These are phyloP conservation scores for Lepiota subincarnata DNA, from an alignment of 768 basidiomycete species.

Conservation along the genomic window DNA sequence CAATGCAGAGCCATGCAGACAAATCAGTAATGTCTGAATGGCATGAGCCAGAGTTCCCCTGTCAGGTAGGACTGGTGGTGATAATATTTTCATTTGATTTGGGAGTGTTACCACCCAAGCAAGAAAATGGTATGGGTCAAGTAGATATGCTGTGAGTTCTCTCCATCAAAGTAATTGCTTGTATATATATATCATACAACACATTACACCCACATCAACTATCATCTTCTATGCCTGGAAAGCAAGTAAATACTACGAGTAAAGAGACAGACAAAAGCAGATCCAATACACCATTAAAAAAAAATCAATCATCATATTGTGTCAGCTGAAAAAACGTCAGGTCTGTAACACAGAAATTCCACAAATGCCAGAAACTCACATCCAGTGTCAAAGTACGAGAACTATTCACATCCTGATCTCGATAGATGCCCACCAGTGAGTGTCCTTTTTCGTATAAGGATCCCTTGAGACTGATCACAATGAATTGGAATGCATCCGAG, in stretches of 20 bases:
- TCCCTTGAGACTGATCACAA: slow-evolving; percentile 95
- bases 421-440: slow-evolving; percentile 89
- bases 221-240: no score
- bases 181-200: neutral
- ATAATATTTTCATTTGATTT: no score
- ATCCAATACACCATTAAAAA: neutral
- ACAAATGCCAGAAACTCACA: slow-evolving; percentile 38
- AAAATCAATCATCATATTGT: slow-evolving; percentile 52
- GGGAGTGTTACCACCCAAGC: no score
- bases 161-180: slow-evolving; percentile 25
- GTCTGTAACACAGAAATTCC: neutral
- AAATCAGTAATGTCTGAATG: no score
- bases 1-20: no score
- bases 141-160: slow-evolving; percentile 39
- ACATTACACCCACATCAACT: no score
- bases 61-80: no score
- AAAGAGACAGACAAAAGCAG: neutral
- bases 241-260: neutral
- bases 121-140: no score
- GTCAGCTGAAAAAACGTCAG: slow-evolving; percentile 38
- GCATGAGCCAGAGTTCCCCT: no score
- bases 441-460: slow-evolving; percentile 88
- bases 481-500: slow-evolving; percentile 85
- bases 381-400: slow-evolving; percentile 90
- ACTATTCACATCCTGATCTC: slow-evolving; percentile 92